Evolutionary conservation across 257 asterid species (phyloP).

Genomic region (Voacanga thouarsii): DNA sequence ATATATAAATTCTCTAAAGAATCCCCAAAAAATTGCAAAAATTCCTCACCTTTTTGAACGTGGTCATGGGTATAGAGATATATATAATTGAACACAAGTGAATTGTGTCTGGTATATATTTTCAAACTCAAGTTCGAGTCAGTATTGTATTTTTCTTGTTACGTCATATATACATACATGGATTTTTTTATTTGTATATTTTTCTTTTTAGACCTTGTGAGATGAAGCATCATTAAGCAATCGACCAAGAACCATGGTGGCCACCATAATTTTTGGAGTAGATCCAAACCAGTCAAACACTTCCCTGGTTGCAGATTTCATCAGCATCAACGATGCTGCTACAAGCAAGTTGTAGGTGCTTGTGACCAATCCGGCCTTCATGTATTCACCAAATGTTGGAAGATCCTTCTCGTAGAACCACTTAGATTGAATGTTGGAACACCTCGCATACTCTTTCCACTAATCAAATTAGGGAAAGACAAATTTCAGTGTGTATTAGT

Average conservation of each 20-base stretch:
- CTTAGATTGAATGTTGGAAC: conserved; percentile 40
- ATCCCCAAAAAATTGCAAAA: no score
- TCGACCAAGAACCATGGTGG: neutral
- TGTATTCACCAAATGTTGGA: conserved; percentile 46
- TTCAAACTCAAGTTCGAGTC: no score
- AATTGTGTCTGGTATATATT: no score
- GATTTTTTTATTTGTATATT: no score
- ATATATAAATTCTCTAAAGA: no score
- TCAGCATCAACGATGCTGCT: conserved; percentile 33
- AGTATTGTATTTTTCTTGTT: no score
- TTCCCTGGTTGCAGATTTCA: conserved; percentile 6
- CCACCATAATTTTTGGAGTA: conserved; percentile 14
- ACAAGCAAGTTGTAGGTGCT: conserved; percentile 29
- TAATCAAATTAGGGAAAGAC: neutral
- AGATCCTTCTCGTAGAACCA: conserved; percentile 45
- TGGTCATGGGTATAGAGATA: no score
- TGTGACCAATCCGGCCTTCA: conserved; percentile 34
- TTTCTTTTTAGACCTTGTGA: neutral
- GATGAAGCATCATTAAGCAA: conserved; percentile 11
- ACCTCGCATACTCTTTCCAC: conserved; percentile 14
- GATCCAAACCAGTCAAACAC: conserved; percentile 15
- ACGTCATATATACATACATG: no score
- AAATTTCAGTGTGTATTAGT: neutral
- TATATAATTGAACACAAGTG: no score
- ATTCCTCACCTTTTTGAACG: no score